A percentile compares a stretch with the other conserved stretches of the same genome.
These are phyloP conservation scores for Yamadazyma buinensis DNA, from an alignment of 1,139 yeast genomes.

Conservation along the genomic window DNA sequence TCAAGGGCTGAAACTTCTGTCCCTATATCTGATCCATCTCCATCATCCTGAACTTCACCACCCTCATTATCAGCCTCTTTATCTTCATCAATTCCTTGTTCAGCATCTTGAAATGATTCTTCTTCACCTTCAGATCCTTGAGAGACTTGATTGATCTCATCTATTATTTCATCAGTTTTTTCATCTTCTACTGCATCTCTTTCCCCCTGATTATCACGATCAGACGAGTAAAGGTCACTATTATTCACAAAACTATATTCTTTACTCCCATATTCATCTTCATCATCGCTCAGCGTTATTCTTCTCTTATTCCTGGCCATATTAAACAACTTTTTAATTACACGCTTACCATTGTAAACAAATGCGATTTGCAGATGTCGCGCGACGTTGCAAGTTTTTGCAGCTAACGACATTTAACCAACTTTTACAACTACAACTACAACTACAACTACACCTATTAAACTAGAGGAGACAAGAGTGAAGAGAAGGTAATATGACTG, in stretches of 20 bases:
- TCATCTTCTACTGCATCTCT: too few relatives aligned
- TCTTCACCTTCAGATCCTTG: slow-evolving; percentile 21
- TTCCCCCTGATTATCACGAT: too few relatives aligned
- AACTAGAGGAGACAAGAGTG: too few relatives aligned
- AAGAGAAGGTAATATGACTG: too few relatives aligned
- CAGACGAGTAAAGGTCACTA: slow-evolving; percentile 42
- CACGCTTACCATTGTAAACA: slow-evolving; percentile 6
- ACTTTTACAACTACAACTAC: too few relatives aligned
- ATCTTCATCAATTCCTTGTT: not conserved
- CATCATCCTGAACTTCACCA: not conserved
- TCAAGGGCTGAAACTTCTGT: slow-evolving; percentile 4
- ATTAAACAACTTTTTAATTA: not conserved
- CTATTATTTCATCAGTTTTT: too few relatives aligned
- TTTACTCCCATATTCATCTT: slow-evolving; percentile 15
- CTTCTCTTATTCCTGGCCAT: slow-evolving; percentile 12
- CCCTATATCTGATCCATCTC: not conserved
- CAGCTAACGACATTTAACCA: too few relatives aligned
- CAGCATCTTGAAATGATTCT: not conserved
- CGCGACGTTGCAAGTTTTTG: slow-evolving; percentile 2
- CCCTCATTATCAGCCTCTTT: slow-evolving; percentile 6
- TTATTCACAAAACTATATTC: slow-evolving; percentile 43
- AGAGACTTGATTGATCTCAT: too few relatives aligned
- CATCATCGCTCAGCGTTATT: slow-evolving; percentile 14
- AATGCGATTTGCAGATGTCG: slow-evolving; percentile 4
- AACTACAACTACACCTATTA: too few relatives aligned